Base-by-base conservation (phyloP, 805 yeast species). In the Ogataea haglerorum region DNA sequence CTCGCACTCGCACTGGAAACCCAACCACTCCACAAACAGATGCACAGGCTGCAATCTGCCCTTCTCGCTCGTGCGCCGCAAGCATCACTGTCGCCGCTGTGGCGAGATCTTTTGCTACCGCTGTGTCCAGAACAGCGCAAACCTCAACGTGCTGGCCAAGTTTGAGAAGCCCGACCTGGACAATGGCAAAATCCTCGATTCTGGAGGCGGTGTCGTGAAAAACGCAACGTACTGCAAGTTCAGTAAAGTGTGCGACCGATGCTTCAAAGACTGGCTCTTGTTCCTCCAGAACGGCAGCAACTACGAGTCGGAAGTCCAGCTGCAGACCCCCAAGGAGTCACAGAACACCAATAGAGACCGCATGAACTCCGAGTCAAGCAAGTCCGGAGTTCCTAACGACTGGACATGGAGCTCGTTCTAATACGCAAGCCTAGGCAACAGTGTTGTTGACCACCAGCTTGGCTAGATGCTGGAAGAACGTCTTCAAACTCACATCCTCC, bases 401-500 rank as follows among this genome's bases (percentile, higher is more conserved):
- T 73, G 79, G 78, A 68, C 65, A 19, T 73, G 79, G 78, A 72
- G 78, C 52, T 71, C 78, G 5, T 72, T 73, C 51, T 72, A 48
- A 54, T 22, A 12, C 6, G 14, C 14, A 24, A 13, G 13, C 10
- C 34, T 30, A 52, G 9, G 49, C 43, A 38, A 48, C 52, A 14
- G 60, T 48, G 36, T 59, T 61, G 45, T 63, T 64, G 30, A 91
- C 97, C 39, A 91, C 95, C 51, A 90, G 79, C 65, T 87, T 87
- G 63, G 90, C 95, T 59, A 93, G 76, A 65, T 93, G 98, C 36
- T 83, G 75, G 95, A 93, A 91, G 67, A 93, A 93, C 34, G 89
- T 89, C 69, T 91, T 96, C 64, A 93, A 72, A 40, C 91, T 82
- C 37, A 93, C 96, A 67, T 93, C 99, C 67, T 93, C 99, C 17